phyloP scores from a whole-genome alignment of 2,329 filamentous ascomycete species.

The Metarhizium sp. region DNA sequence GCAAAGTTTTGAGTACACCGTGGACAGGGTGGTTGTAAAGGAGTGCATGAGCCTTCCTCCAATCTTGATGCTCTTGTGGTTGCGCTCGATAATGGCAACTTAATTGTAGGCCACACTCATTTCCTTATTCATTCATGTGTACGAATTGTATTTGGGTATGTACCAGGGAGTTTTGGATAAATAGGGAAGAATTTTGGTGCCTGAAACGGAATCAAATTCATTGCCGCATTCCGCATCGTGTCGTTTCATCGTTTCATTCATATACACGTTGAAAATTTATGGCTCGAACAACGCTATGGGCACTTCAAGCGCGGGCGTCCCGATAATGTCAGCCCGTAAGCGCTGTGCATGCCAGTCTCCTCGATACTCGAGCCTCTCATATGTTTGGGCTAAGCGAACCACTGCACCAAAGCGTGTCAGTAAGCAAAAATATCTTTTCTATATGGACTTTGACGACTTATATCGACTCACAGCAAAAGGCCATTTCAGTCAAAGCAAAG shows the following conservation, averaged over 20 bases:
- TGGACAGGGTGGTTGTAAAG: slow-evolving; percentile 32
- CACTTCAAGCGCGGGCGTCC: slow-evolving; percentile 29
- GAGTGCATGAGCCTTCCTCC: not conserved
- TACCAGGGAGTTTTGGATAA: not conserved
- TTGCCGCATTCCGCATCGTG: not conserved
- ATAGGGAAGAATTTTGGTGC: not conserved
- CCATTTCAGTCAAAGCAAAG: slow-evolving; percentile 50
- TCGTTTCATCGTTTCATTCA: not conserved
- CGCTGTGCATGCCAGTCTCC: slow-evolving; percentile 32
- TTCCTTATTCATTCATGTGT: not conserved
- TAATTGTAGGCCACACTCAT: not conserved
- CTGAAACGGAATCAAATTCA: not conserved
- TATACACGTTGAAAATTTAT: not conserved
- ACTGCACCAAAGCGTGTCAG: slow-evolving; percentile 24
- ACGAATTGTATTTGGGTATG: not conserved
- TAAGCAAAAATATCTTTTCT: not conserved
- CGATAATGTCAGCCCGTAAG: slow-evolving; percentile 32
- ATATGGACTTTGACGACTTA: not conserved
- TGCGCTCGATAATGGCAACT: not conserved
- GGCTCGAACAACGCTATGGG: slow-evolving; percentile 25
- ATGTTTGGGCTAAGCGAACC: slow-evolving; percentile 46
- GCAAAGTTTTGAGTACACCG: slow-evolving; percentile 49
- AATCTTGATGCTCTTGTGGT: not conserved
- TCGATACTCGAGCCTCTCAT: slow-evolving; percentile 40
- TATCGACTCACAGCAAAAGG: slow-evolving; percentile 29